Percentiles rank a stretch among this genome's conserved stretches.
Evolutionary conservation across 2,329 filamentous ascomycete species (phyloP).

Genomic region (Curvularia lunata): DNA sequence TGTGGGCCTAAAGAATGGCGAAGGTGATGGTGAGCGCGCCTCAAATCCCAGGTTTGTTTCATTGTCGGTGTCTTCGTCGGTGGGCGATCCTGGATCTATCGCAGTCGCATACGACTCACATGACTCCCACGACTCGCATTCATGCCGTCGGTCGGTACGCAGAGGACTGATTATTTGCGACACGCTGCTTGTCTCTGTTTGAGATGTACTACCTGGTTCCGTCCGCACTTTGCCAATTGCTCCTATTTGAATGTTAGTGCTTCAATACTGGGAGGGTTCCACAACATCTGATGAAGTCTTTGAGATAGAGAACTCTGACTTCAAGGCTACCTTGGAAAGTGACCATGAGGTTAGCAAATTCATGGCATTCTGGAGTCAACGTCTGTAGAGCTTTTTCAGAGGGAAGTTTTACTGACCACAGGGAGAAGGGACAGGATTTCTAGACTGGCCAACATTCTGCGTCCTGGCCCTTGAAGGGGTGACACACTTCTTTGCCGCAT

Average conservation of each 20-base stretch:
- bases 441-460: constrained; percentile 10
- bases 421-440: constrained; percentile 9
- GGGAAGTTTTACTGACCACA: constrained; percentile 19
- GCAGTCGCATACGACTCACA: constrained; percentile 20
- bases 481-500: constrained; percentile 1
- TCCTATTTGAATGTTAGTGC: constrained; percentile 9
- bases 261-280: background rate
- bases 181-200: background rate
- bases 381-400: background rate
- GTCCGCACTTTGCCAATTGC: background rate
- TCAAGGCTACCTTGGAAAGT: background rate
- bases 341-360: background rate
- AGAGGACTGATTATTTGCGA: background rate
- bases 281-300: background rate
- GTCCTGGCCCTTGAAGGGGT: constrained; percentile 9
- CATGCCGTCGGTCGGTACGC: constrained; percentile 1
- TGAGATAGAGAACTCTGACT: background rate
- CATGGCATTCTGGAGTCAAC: background rate
- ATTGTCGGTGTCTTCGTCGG: constrained; percentile 40
- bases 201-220: constrained; percentile 3
- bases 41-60: constrained; percentile 15
- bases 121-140: constrained; percentile 20
- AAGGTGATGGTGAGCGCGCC: constrained; percentile 32
- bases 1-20: constrained; percentile 33
- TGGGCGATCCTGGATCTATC: constrained; percentile 36